Base-by-base conservation (phyloP, 1,284 basidiomycete genomes). In the Thecaphora frezii region DNA sequence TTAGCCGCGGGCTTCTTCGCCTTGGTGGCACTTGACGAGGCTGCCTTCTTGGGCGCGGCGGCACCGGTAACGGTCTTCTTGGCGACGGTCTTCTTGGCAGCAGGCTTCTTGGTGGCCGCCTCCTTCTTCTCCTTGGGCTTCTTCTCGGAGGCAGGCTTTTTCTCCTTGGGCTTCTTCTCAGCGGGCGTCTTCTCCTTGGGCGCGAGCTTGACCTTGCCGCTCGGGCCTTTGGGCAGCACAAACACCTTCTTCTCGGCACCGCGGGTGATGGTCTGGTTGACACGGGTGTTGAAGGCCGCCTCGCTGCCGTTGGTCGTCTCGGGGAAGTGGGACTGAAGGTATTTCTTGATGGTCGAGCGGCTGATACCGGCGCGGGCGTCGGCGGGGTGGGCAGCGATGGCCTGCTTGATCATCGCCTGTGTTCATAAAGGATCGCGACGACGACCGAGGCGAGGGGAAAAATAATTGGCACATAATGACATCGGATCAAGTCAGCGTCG, bases 291-390 rank as follows among this genome's bases (percentile, higher is more conserved):
- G 81, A 92, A 90, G 41, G 89, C 85, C 57, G 86, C 83, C 33
- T 66, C 66, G 48, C 69, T 61, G 54, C 54, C 51, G 51, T 68
- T 65, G 58, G 68, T 59, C 16, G 69, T 64, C 48, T 52, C 62
- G 47, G 64, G 65, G 52, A 66, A 54, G 65, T 66, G 69, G 19
- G 64, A 60, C 47, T 52, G 61, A 54, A 81, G 84, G 73, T 71
- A 87, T 91, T 91, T 93, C 86, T 94, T 94, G 82, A 96, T 91
- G 76, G 88, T 87, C 57, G 88, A 89, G 53, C 92, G 89, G 71
- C 91, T 93, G 67, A 93, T 90, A 80, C 92, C 92, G 60, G 80
- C 79, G 66, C 91, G 89, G 59, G 88, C 86, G 61, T 91, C 90
- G 37, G 89, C 88, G 24, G 86, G 84, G 81, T 88, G 83, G 50